Conservation (phyloP, 805 yeast genomes). For the Metschnikowia kunwiensis region DNA sequence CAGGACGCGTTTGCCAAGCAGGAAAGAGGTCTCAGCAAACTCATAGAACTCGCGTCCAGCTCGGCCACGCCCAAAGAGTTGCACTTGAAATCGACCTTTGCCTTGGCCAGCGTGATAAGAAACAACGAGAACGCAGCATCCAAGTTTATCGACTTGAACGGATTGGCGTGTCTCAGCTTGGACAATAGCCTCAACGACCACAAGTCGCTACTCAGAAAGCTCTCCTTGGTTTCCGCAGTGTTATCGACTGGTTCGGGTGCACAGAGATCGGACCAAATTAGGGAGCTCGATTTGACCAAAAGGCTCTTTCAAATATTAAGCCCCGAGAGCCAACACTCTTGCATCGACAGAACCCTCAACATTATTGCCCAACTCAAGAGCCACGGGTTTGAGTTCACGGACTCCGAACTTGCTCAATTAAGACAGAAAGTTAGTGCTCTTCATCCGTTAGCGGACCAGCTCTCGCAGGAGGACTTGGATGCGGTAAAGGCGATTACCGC, state of each 20-base stretch:
- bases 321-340: conserved; percentile 41
- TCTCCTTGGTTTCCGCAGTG: conserved; percentile 59
- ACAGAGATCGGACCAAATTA: conserved; percentile 40
- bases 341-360: conserved; percentile 56
- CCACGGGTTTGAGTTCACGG: conserved; percentile 42
- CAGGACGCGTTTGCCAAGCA: conserved; percentile 64
- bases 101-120: conserved; percentile 69
- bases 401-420: conserved; percentile 40
- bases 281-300: conserved; percentile 30
- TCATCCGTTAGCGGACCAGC: conserved; percentile 43
- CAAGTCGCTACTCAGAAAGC: conserved; percentile 49
- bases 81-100: conserved; percentile 68
- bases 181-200: conserved; percentile 22
- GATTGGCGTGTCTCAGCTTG: conserved; percentile 55
- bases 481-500: conserved; percentile 44
- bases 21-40: conserved; percentile 42
- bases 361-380: conserved; percentile 46
- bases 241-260: conserved; percentile 49
- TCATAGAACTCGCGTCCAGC: conserved; percentile 43
- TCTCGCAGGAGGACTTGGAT: conserved; percentile 54
- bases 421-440: conserved; percentile 34
- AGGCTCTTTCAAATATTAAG: conserved; percentile 31
- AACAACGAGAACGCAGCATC: conserved; percentile 59
- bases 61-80: conserved; percentile 26
- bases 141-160: conserved; percentile 53